A percentile compares a stretch with the other conserved stretches of the same genome.
Evolutionary conservation across 2,329 filamentous ascomycete genomes (phyloP).

Genomic region (Claviceps arundinis): DNA sequence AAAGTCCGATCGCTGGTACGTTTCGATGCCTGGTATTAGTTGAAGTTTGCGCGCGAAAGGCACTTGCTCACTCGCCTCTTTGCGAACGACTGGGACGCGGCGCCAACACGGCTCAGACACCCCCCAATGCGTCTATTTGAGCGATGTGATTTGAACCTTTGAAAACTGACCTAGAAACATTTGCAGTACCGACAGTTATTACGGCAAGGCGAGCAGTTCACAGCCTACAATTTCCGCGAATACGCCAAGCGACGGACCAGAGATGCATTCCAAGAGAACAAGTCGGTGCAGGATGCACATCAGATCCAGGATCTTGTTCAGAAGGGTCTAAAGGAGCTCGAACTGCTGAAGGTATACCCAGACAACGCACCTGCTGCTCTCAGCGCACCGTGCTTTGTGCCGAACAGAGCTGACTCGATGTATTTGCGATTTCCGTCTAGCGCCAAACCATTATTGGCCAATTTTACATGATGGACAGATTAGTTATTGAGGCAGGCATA

Average conservation of each 20-base stretch:
- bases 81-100: not conserved
- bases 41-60: not conserved
- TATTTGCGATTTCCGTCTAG: slow-evolving; percentile 31
- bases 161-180: not conserved
- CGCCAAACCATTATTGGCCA: slow-evolving; percentile 90
- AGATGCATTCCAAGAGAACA: slow-evolving; percentile 80
- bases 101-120: not conserved
- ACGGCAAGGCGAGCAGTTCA: slow-evolving; percentile 74
- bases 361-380: not conserved
- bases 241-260: slow-evolving; percentile 84
- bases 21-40: slow-evolving; percentile 4
- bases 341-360: slow-evolving; percentile 70
- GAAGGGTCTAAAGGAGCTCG: slow-evolving; percentile 73
- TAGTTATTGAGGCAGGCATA: slow-evolving; percentile 84
- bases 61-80: not conserved
- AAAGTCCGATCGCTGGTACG: slow-evolving; percentile 45
- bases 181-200: slow-evolving; percentile 79
- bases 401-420: slow-evolving; percentile 4
- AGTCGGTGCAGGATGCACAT: slow-evolving; percentile 56
- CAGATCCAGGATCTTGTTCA: slow-evolving; percentile 80
- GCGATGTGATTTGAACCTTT: not conserved
- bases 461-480: slow-evolving; percentile 81
- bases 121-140: no score
- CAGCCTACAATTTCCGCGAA: slow-evolving; percentile 94
- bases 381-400: slow-evolving; percentile 3